A percentile compares a stretch with the other conserved stretches of the same genome.
phyloP scores from a whole-genome alignment of 768 basidiomycete species.

The Leccinum longicurvipes region DNA sequence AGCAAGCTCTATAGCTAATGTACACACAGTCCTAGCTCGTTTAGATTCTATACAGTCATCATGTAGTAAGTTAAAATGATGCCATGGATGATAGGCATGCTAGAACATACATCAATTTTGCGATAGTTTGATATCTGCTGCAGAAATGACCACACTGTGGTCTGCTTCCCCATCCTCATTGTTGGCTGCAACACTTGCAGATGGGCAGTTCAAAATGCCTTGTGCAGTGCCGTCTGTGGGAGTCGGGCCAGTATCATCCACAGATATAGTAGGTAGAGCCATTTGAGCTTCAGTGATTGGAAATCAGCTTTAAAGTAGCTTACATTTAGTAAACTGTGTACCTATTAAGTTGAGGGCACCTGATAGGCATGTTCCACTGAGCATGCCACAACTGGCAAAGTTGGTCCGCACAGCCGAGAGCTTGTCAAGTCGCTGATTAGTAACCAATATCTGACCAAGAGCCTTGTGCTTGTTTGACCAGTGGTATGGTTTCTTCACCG shows the following conservation, averaged over 20 bases:
- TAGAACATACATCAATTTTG: background rate
- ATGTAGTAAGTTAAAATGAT: background rate
- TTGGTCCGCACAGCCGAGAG: constrained; percentile 15
- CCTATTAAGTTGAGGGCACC: background rate
- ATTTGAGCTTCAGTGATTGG: background rate
- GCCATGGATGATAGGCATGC: background rate
- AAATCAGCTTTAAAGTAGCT: background rate
- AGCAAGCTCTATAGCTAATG: background rate
- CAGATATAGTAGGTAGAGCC: too few relatives aligned
- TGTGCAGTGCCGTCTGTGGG: too few relatives aligned
- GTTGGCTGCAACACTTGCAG: background rate
- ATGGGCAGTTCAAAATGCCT: too few relatives aligned
- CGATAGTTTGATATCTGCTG: background rate
- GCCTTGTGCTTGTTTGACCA: constrained; percentile 23
- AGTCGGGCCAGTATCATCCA: too few relatives aligned
- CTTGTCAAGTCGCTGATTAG: constrained; percentile 31
- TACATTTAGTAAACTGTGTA: background rate
- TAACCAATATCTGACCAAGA: constrained; percentile 31
- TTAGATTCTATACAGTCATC: constrained; percentile 1
- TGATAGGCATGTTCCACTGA: constrained; percentile 9
- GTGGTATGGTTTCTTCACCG: constrained; percentile 35
- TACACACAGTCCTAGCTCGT: background rate
- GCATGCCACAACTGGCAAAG: constrained; percentile 23
- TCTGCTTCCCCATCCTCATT: background rate
- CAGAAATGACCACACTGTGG: background rate